These are phyloP conservation scores for Axilococcus clingmanii DNA, from an alignment of 139 green algal species.

Conservation along the genomic window DNA sequence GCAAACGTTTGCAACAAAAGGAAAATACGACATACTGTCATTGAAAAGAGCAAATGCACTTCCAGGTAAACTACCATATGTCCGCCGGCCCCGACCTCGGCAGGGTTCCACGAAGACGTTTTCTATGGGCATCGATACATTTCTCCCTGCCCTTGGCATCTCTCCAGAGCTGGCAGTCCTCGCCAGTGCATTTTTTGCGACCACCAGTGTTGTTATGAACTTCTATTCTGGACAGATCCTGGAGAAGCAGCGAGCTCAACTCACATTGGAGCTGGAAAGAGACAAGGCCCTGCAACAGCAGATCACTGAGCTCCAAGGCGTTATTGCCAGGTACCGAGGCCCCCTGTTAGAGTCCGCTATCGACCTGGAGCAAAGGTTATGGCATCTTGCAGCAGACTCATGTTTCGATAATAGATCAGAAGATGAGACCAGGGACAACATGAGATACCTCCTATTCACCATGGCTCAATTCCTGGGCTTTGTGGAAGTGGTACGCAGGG, in stretches of 20 bases:
- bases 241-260: slow-evolving; percentile 38
- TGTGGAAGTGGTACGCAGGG: slow-evolving; percentile 52
- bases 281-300: slow-evolving; percentile 9
- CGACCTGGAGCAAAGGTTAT: slow-evolving; percentile 57
- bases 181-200: slow-evolving; percentile 35
- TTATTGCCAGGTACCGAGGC: slow-evolving; percentile 37
- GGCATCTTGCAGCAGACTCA: slow-evolving; percentile 40
- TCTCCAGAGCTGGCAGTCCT: slow-evolving; percentile 29
- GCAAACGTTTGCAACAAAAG: too few relatives aligned
- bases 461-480: slow-evolving; percentile 60
- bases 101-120: background rate
- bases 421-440: slow-evolving; percentile 19
- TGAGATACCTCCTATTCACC: slow-evolving; percentile 49
- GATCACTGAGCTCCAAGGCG: slow-evolving; percentile 15
- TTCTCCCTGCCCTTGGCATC: slow-evolving; percentile 7
- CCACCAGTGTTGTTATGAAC: slow-evolving; percentile 34
- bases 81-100: too few relatives aligned
- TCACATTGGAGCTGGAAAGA: slow-evolving; percentile 31
- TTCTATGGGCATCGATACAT: slow-evolving; percentile 2
- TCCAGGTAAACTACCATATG: too few relatives aligned
- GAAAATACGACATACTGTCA: too few relatives aligned
- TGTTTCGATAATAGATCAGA: slow-evolving; percentile 7
- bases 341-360: slow-evolving; percentile 55
- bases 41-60: too few relatives aligned
- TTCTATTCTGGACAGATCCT: slow-evolving; percentile 39